Base-by-base conservation (phyloP, 495 filamentous ascomycete species). In the Aspergillus sparsus region DNA sequence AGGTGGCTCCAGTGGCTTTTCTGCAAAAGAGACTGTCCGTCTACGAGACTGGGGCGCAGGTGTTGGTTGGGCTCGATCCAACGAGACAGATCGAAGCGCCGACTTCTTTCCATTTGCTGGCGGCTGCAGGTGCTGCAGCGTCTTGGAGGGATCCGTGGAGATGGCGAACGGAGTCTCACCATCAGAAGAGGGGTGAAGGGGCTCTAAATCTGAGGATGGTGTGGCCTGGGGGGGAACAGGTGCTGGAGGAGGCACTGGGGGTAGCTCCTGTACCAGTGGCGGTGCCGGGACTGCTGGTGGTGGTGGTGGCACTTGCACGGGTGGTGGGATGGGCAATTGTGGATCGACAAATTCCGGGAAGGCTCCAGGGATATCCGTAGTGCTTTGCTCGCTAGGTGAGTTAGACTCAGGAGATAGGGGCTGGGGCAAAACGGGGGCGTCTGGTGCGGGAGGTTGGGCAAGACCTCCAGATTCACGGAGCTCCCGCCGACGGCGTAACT, bases 401-500 rank as follows among this genome's bases (percentile, higher is more conserved):
- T 31, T 15, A 49, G 50, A 45, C 12, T n/a, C 5, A 36, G 44
- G 11, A 15, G 12, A 27, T 6, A 6, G 50, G 10, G 35, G 18
- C 33, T 61, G 44, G 41, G 15, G 10, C 39, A 59, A 21, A 51
- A 45, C 8, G 10, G 10, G 32, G 11, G 11, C 35, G 12, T 56
- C 42, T 34, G 59, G 60, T 10, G 41, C 57, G 33, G 9, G 6
- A 55, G 53, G 21, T 11, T 73, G 67, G 4, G 66, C 62, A 12
- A 50, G 8, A 8, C 52, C 47, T n/a, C 46, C 63, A 8, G 60
- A 52, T 7, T 70, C 71, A 39, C 68, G 69, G 33, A 55, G 64
- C 39, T 71, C 68, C 27, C 69, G 68, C 53, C 69, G 69, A 27
- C 62, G 61, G 34, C 65, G 62, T 10, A 76, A 62, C 51, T 76